Percentiles rank a stretch among this genome's conserved stretches.
These are phyloP conservation scores for Yamadazyma atmosphaerica DNA, from an alignment of 1,139 yeast genomes.

Conservation along the genomic window DNA sequence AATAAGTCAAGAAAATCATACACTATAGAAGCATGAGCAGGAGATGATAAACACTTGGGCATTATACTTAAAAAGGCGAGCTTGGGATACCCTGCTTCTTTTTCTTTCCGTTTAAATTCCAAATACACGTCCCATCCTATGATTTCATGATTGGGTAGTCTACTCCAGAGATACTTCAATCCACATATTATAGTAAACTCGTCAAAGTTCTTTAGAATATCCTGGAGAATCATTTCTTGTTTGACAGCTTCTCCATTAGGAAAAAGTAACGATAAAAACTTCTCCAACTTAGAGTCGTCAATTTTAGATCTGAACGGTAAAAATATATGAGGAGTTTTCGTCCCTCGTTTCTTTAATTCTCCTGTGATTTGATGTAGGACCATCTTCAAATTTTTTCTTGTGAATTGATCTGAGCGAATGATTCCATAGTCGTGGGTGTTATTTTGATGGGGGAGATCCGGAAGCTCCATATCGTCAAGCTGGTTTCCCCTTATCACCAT, in stretches of 20 bases:
- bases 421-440: constrained; percentile 13
- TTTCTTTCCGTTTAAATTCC: constrained; percentile 66
- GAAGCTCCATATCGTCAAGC: constrained; percentile 25
- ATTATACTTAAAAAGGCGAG: constrained; percentile 74
- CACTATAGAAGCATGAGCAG: constrained; percentile 86
- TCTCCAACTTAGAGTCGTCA: constrained; percentile 55
- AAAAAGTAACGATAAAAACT: constrained; percentile 52
- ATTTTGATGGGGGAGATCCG: constrained; percentile 21
- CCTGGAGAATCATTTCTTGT: constrained; percentile 33
- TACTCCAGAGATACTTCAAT: constrained; percentile 81
- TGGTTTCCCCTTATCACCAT: constrained; percentile 14
- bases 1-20: constrained; percentile 82
- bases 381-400: constrained; percentile 62
- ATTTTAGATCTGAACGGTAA: constrained; percentile 71
- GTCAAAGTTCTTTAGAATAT: constrained; percentile 48
- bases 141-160: constrained; percentile 76
- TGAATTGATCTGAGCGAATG: constrained; percentile 41
- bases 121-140: constrained; percentile 86
- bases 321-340: constrained; percentile 62
- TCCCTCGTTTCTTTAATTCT: constrained; percentile 57
- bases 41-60: constrained; percentile 81
- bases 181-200: constrained; percentile 71
- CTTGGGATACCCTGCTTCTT: constrained; percentile 63
- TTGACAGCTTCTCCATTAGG: constrained; percentile 47
- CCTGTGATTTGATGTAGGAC: constrained; percentile 67